These are phyloP conservation scores for Suhomyces pyralidae DNA, from an alignment of 805 yeast species.

Conservation along the genomic window DNA sequence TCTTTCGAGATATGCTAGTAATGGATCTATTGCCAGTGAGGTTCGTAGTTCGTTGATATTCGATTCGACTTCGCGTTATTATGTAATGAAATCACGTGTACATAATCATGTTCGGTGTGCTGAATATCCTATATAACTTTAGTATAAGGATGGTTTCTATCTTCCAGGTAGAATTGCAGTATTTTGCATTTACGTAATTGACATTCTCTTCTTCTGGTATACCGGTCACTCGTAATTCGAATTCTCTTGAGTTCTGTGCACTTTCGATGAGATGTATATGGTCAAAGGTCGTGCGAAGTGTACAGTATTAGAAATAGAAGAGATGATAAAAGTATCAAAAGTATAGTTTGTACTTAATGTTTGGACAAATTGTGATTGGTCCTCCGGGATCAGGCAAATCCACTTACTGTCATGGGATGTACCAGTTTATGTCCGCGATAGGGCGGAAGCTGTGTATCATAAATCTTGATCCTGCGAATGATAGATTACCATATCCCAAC, in stretches of 20 bases:
- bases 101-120: neutral
- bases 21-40: neutral
- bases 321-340: neutral
- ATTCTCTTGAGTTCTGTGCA: neutral
- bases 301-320: neutral
- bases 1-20: neutral
- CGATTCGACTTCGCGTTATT: neutral
- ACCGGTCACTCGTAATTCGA: neutral
- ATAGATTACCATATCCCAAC: slow-evolving; percentile 57
- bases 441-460: slow-evolving; percentile 85
- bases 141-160: neutral
- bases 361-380: slow-evolving; percentile 92
- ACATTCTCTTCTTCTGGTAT: neutral
- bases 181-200: neutral
- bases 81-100: neutral
- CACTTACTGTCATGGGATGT: slow-evolving; percentile 90
- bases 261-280: neutral
- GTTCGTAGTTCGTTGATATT: neutral
- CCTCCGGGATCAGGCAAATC: slow-evolving; percentile 99
- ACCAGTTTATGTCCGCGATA: slow-evolving; percentile 88
- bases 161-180: neutral
- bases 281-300: slow-evolving; percentile 1
- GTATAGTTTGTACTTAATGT: slow-evolving; percentile 28
- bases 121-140: neutral
- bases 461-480: slow-evolving; percentile 93